phyloP scores from a whole-genome alignment of 495 filamentous ascomycete species.

The Penicillium macrosclerotiorum region DNA sequence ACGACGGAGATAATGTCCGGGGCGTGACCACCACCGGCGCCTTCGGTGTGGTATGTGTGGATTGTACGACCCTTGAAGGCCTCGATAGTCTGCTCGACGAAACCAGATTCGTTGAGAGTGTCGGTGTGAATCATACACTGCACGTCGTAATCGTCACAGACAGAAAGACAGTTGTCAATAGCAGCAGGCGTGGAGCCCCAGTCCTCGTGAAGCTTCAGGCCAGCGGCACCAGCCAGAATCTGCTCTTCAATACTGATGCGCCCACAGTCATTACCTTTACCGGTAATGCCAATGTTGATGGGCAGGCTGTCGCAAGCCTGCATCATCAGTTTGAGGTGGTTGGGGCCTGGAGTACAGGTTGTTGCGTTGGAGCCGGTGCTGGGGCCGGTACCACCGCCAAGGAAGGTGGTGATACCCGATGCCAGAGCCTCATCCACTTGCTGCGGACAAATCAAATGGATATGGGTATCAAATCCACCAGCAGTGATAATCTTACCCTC shows the following conservation, averaged over 20 bases:
- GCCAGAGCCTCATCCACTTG: slow-evolving; percentile 84
- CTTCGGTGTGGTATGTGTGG: slow-evolving; percentile 98
- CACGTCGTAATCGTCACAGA: slow-evolving; percentile 89
- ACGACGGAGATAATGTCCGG: slow-evolving; percentile 97
- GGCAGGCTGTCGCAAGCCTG: slow-evolving; percentile 86
- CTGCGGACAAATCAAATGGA: slow-evolving; percentile 97
- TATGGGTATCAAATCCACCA: slow-evolving; percentile 88
- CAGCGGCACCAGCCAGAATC: slow-evolving; percentile 78
- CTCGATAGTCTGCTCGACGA: slow-evolving; percentile 87
- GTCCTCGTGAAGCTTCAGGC: slow-evolving; percentile 96
- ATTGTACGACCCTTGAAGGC: slow-evolving; percentile 90
- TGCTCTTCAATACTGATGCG: slow-evolving; percentile 73
- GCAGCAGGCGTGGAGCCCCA: slow-evolving; percentile 93
- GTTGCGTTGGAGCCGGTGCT: slow-evolving; percentile 94
- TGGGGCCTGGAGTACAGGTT: slow-evolving; percentile 86
- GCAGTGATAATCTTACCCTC: slow-evolving; percentile 93
- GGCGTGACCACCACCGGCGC: slow-evolving; percentile 92
- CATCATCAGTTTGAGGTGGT: slow-evolving; percentile 88
- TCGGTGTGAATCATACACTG: slow-evolving; percentile 98
- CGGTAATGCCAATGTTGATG: slow-evolving; percentile 89
- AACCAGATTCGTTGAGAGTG: slow-evolving; percentile 95
- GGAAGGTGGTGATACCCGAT: slow-evolving; percentile 86
- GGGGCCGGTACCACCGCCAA: slow-evolving; percentile 93
- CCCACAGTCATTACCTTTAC: slow-evolving; percentile 91
- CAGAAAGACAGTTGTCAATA: slow-evolving; percentile 82